Conservation (phyloP, 1,139 yeast genomes). For the Casaregolazyma suthepensis region DNA sequence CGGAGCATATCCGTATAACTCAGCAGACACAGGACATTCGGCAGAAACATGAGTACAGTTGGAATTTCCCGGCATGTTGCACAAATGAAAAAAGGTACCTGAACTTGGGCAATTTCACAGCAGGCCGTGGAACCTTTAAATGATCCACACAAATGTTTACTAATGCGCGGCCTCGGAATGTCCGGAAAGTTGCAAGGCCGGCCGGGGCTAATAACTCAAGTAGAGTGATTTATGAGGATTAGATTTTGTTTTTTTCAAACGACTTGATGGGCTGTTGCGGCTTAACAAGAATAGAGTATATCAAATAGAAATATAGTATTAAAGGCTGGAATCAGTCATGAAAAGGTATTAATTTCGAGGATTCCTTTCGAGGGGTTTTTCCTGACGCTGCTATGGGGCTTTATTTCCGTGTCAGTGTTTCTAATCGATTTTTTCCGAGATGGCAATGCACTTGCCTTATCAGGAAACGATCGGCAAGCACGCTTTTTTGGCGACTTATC, state of each 20-base stretch:
- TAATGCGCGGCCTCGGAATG: background rate
- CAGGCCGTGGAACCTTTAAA: background rate
- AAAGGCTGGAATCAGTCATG: too few relatives aligned
- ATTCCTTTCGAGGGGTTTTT: too few relatives aligned
- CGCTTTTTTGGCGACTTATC: background rate
- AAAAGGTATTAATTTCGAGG: too few relatives aligned
- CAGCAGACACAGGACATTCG: background rate
- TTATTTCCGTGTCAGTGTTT: too few relatives aligned
- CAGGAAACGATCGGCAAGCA: background rate
- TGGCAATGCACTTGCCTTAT: background rate
- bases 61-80: background rate
- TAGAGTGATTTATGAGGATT: too few relatives aligned
- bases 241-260: too few relatives aligned
- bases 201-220: background rate
- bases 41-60: background rate
- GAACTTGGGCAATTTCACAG: background rate
- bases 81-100: background rate
- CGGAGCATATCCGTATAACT: slow-evolving; percentile 40
- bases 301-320: too few relatives aligned
- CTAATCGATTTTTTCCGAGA: background rate
- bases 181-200: background rate
- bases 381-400: too few relatives aligned
- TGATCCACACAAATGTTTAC: background rate
- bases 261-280: too few relatives aligned
- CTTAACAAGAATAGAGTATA: too few relatives aligned